phyloP scores from a whole-genome alignment of 1,284 basidiomycete genomes.

The Hortiboletus rubellus region DNA sequence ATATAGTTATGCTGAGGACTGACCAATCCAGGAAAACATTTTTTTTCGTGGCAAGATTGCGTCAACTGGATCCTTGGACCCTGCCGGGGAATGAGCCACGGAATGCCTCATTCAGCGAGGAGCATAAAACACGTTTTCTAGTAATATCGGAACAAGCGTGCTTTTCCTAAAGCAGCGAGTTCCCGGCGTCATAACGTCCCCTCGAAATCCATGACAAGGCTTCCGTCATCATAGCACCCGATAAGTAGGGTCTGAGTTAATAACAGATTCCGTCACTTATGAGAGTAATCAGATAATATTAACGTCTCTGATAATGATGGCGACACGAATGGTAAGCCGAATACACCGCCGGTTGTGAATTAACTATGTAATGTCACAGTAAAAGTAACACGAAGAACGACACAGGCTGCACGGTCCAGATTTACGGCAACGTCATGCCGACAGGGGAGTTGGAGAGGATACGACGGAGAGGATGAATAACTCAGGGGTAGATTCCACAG shows the following conservation, averaged over 20 bases:
- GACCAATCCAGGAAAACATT: not conserved
- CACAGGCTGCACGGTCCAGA: not conserved
- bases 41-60: conserved; percentile 1
- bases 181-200: not conserved
- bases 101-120: conserved; percentile 1
- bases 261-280: conserved; percentile 6
- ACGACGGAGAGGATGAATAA: not conserved
- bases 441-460: not conserved
- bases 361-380: not conserved
- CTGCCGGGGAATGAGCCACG: conserved; percentile 1
- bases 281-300: not conserved
- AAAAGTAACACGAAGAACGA: not conserved
- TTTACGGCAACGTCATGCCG: not conserved
- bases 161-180: not conserved
- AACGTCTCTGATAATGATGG: conserved; percentile 15
- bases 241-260: not conserved
- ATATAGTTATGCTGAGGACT: not conserved
- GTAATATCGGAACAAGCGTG: conserved; percentile 1
- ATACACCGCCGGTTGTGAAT: not conserved
- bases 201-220: not conserved
- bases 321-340: conserved; percentile 7
- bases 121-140: conserved; percentile 8
- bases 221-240: not conserved
- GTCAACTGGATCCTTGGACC: not conserved
- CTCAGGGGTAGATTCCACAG: conserved; percentile 11